Percentiles rank a stretch among this genome's conserved stretches.
These are phyloP conservation scores for Trichoderma breve DNA, from an alignment of 2,329 filamentous ascomycete species.

Conservation along the genomic window DNA sequence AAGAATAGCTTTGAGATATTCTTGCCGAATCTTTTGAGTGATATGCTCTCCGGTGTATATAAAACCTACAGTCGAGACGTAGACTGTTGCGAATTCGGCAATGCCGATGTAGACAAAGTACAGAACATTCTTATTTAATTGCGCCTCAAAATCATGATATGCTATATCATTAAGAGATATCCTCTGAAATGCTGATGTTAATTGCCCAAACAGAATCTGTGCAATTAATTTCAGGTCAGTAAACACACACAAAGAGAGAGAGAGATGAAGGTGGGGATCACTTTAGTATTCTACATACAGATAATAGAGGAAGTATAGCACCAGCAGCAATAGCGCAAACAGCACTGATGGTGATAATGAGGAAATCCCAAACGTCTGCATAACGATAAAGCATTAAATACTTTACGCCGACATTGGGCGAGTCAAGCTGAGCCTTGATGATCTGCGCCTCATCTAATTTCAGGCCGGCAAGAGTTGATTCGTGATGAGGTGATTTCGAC, in stretches of 20 bases:
- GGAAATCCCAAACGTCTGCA: not conserved
- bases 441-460: not conserved
- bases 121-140: not conserved
- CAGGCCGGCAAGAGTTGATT: not conserved
- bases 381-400: not conserved
- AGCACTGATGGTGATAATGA: not conserved
- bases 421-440: not conserved
- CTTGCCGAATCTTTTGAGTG: conserved; percentile 40
- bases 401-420: not conserved
- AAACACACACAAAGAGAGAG: not conserved
- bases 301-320: not conserved
- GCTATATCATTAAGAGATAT: not conserved
- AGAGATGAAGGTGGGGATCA: not conserved
- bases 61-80: not conserved
- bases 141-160: not conserved
- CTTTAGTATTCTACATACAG: not conserved
- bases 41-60: conserved; percentile 29
- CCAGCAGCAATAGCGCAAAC: not conserved
- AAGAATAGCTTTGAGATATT: conserved; percentile 44
- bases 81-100: not conserved
- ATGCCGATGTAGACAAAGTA: not conserved
- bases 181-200: not conserved
- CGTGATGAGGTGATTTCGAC: not conserved
- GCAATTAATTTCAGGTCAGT: not conserved
- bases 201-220: not conserved